Evolutionary conservation across 331 rosid genomes (phyloP).

Genomic region (Saraca asoca): DNA sequence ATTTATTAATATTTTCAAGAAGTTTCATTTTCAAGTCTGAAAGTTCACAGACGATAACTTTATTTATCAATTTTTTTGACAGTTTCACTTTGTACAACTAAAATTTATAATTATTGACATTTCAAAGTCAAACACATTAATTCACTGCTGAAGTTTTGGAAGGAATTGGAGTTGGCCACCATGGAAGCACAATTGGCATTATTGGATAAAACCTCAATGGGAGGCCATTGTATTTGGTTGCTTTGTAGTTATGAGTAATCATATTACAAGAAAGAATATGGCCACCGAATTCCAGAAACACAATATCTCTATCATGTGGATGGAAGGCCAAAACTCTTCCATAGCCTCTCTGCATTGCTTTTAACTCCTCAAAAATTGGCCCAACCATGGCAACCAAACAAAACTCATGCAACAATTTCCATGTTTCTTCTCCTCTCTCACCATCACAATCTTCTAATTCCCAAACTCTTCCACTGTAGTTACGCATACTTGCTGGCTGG

Average conservation of each 20-base stretch:
- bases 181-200: conserved; percentile 25
- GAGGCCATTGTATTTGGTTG: conserved; percentile 13
- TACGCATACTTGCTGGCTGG: background rate
- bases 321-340: conserved; percentile 25
- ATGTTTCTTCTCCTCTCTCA: background rate
- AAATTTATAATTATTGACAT: too few relatives aligned
- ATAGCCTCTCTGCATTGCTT: background rate
- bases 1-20: too few relatives aligned
- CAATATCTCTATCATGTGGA: conserved; percentile 2
- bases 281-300: conserved; percentile 25
- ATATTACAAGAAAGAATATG: conserved; percentile 25
- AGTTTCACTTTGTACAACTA: too few relatives aligned
- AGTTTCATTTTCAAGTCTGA: too few relatives aligned
- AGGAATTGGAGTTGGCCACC: conserved; percentile 38
- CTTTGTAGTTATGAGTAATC: conserved; percentile 9
- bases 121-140: too few relatives aligned
- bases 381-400: conserved; percentile 17
- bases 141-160: too few relatives aligned
- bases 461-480: conserved; percentile 24
- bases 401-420: conserved; percentile 23
- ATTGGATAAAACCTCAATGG: conserved; percentile 32
- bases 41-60: too few relatives aligned
- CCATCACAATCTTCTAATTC: background rate
- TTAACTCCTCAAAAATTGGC: background rate
- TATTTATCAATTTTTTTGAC: too few relatives aligned